These are phyloP conservation scores for Metschnikowia orientalis DNA, from an alignment of 805 yeast genomes.

Conservation along the genomic window DNA sequence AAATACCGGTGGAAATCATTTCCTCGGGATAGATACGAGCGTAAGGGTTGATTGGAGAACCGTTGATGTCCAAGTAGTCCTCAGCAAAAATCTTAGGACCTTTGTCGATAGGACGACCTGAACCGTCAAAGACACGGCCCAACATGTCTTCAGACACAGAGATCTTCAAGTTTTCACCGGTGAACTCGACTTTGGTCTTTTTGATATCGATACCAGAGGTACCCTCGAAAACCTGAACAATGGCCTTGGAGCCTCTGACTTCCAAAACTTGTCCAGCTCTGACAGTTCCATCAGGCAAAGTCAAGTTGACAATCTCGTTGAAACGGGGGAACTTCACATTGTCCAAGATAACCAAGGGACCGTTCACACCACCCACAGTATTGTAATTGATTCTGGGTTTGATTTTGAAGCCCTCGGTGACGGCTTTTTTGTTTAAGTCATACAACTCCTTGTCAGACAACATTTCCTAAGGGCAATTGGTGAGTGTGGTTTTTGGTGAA, in stretches of 20 bases:
- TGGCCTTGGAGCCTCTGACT: conserved; percentile 94
- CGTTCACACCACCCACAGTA: conserved; percentile 97
- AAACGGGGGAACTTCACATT: conserved; percentile 57
- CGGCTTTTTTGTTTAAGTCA: conserved; percentile 89
- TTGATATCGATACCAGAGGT: conserved; percentile 98
- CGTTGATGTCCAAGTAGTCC: conserved; percentile 96
- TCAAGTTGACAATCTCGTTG: conserved; percentile 94
- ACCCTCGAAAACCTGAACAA: conserved; percentile 99
- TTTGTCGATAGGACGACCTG: conserved; percentile 96
- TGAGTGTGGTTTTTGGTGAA: conserved; percentile 2
- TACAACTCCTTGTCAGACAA: conserved; percentile 43
- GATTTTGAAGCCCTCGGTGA: conserved; percentile 83
- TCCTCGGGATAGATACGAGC: conserved; percentile 99
- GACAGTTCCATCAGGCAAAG: conserved; percentile 89
- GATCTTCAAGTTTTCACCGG: conserved; percentile 89
- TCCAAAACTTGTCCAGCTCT: conserved; percentile 99
- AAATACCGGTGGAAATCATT: conserved; percentile 98
- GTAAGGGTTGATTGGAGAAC: conserved; percentile 97
- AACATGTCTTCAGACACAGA: conserved; percentile 96
- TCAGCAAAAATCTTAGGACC: conserved; percentile 99
- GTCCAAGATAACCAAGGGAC: conserved; percentile 81
- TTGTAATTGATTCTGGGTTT: conserved; percentile 90
- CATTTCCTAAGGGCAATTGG: conserved; percentile 17
- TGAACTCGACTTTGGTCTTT: conserved; percentile 94
- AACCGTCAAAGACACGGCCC: conserved; percentile 98